Evolutionary conservation across 805 yeast genomes (phyloP).

Genomic region (Barnettozyma populi): DNA sequence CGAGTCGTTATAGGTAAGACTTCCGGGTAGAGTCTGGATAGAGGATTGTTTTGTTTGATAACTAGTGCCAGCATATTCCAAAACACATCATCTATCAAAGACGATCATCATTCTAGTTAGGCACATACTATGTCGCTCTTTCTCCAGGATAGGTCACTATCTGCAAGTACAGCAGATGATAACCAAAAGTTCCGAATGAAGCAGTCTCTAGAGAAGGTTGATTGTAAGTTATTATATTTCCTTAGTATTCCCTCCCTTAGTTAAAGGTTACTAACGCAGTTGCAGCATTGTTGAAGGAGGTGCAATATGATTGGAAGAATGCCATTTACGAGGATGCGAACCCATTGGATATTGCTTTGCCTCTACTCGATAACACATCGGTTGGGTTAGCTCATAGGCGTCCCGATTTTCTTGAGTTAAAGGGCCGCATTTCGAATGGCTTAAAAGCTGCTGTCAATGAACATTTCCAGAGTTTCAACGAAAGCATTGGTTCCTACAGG

Average conservation of each 20-base stretch:
- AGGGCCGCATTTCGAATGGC: constrained; percentile 48
- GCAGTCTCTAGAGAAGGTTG: constrained; percentile 8
- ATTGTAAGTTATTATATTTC: constrained; percentile 1
- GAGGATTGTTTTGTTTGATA: not conserved
- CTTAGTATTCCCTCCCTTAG: not conserved
- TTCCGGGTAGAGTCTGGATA: no score
- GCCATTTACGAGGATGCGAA: constrained; percentile 53
- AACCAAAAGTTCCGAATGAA: constrained; percentile 4
- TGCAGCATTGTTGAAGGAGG: constrained; percentile 22
- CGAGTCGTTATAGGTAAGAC: no score
- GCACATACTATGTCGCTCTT: not conserved
- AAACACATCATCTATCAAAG: not conserved
- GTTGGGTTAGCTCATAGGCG: constrained; percentile 82
- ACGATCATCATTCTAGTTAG: not conserved
- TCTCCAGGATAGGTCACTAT: not conserved
- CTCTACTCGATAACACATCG: constrained; percentile 78
- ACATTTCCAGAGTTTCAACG: constrained; percentile 79
- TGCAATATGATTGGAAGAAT: constrained; percentile 44
- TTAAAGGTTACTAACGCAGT: constrained; percentile 1
- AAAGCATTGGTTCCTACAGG: constrained; percentile 79
- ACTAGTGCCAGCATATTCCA: not conserved
- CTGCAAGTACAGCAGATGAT: not conserved
- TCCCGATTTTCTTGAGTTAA: constrained; percentile 59
- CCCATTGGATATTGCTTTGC: constrained; percentile 80
- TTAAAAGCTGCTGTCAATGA: constrained; percentile 71